Percentiles rank a stretch among this genome's conserved stretches.
phyloP scores from a whole-genome alignment of 2,329 filamentous ascomycete genomes.

The Colletotrichum spaethianum region DNA sequence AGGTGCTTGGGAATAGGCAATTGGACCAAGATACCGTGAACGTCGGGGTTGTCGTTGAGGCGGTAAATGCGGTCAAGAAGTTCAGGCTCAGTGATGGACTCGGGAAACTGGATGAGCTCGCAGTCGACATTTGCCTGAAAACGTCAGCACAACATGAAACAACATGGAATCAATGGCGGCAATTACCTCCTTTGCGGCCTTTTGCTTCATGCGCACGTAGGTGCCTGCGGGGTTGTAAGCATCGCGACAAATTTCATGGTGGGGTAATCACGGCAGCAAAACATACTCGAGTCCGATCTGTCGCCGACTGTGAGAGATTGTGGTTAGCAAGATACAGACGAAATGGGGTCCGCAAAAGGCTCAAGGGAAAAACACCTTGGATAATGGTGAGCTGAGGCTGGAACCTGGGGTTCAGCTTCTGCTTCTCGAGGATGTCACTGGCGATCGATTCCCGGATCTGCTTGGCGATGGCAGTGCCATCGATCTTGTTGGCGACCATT shows the following conservation, averaged over 20 bases:
- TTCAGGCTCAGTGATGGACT: slow-evolving; percentile 86
- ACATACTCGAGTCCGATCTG: slow-evolving; percentile 90
- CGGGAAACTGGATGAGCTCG: slow-evolving; percentile 86
- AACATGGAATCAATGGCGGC: neutral
- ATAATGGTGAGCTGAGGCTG: slow-evolving; percentile 93
- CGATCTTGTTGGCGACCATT: slow-evolving; percentile 93
- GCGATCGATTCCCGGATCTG: slow-evolving; percentile 87
- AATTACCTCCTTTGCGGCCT: slow-evolving; percentile 89
- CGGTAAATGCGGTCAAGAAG: slow-evolving; percentile 85
- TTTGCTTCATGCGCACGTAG: slow-evolving; percentile 99
- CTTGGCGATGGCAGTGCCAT: slow-evolving; percentile 96
- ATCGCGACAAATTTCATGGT: slow-evolving; percentile 44
- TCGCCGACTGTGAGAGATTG: slow-evolving; percentile 78
- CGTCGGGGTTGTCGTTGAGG: slow-evolving; percentile 87
- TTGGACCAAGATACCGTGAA: slow-evolving; percentile 96
- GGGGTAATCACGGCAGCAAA: slow-evolving; percentile 41
- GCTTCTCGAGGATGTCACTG: slow-evolving; percentile 84
- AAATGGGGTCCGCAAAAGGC: neutral
- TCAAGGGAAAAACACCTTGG: slow-evolving; percentile 79
- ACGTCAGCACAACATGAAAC: neutral
- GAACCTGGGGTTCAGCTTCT: slow-evolving; percentile 88
- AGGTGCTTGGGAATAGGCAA: slow-evolving; percentile 91
- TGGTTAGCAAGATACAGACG: slow-evolving; percentile 29
- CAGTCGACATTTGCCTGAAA: slow-evolving; percentile 89
- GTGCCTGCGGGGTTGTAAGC: slow-evolving; percentile 73